Conservation (phyloP, 805 yeast genomes). For the Candida rishiriensis region DNA sequence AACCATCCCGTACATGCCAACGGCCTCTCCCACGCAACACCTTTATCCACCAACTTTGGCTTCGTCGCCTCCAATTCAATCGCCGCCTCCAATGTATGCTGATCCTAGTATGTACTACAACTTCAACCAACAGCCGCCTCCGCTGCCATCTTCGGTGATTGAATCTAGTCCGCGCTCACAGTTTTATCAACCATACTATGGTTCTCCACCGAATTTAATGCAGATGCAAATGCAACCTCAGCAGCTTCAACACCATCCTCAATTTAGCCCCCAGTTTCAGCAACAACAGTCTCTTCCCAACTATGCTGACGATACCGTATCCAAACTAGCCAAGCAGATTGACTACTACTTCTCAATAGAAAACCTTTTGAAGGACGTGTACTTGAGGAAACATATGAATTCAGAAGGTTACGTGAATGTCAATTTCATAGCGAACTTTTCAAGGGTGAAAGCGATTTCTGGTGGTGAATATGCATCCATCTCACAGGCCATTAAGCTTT, state of each 20-base stretch:
- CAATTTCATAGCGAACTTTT: conserved; percentile 55
- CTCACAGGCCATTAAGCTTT: conserved; percentile 21
- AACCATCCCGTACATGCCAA: neutral
- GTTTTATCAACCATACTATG: too few relatives aligned
- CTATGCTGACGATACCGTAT: conserved; percentile 10
- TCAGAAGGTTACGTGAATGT: conserved; percentile 64
- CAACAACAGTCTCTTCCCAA: neutral
- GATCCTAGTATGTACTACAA: conserved; percentile 15
- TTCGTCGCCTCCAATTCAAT: neutral
- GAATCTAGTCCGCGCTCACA: too few relatives aligned
- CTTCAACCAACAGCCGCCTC: conserved; percentile 1
- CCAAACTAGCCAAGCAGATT: conserved; percentile 45
- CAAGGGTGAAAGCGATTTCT: conserved; percentile 60
- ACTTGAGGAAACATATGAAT: conserved; percentile 73
- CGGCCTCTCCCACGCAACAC: neutral
- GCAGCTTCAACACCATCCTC: conserved; percentile 1
- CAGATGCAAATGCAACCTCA: conserved; percentile 5
- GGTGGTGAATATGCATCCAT: conserved; percentile 46
- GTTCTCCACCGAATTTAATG: neutral
- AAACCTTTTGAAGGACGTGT: conserved; percentile 78
- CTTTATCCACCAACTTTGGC: conserved; percentile 1
- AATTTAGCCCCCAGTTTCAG: conserved; percentile 1
- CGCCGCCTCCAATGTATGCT: conserved; percentile 12
- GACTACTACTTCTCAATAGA: conserved; percentile 87
- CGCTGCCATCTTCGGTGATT: conserved; percentile 1